phyloP scores from a whole-genome alignment of 345 rosid genomes.

The Zanthoxylum bungeanum region DNA sequence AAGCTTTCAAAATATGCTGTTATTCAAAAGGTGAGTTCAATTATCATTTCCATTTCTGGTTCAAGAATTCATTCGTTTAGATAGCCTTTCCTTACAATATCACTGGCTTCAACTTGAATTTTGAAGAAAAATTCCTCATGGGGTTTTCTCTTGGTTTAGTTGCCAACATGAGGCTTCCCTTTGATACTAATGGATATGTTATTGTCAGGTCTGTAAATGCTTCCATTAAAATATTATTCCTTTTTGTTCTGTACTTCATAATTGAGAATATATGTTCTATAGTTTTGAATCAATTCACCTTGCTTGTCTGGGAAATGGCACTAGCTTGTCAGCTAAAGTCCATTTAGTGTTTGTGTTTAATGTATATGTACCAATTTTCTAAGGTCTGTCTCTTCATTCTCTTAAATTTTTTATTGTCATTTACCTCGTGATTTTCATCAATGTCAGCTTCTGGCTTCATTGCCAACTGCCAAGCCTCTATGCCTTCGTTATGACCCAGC shows the following conservation, averaged over 20 bases:
- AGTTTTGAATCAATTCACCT: neutral
- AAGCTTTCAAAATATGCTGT: slow-evolving; percentile 44
- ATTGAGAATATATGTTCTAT: neutral
- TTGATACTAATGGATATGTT: neutral
- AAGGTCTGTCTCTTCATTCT: neutral
- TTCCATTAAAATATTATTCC: neutral
- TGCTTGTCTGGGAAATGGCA: slow-evolving; percentile 5
- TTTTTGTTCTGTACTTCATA: neutral
- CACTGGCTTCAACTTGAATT: neutral
- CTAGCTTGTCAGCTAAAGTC: neutral
- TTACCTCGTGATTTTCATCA: slow-evolving; percentile 18
- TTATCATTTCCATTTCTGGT: neutral
- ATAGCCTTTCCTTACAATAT: too few relatives aligned
- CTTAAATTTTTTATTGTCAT: neutral
- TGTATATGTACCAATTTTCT: neutral
- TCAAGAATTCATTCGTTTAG: neutral
- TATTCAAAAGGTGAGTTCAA: slow-evolving; percentile 49
- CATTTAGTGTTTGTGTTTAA: neutral
- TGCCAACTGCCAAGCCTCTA: slow-evolving; percentile 40
- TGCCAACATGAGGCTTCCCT: neutral
- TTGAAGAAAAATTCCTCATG: neutral
- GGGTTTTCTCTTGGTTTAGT: neutral
- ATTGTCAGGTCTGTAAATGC: neutral
- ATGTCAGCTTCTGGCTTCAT: slow-evolving; percentile 58
- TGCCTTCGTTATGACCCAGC: slow-evolving; percentile 45